phyloP scores from a whole-genome alignment of 1,284 basidiomycete species.

The Jaminaea rosea region DNA sequence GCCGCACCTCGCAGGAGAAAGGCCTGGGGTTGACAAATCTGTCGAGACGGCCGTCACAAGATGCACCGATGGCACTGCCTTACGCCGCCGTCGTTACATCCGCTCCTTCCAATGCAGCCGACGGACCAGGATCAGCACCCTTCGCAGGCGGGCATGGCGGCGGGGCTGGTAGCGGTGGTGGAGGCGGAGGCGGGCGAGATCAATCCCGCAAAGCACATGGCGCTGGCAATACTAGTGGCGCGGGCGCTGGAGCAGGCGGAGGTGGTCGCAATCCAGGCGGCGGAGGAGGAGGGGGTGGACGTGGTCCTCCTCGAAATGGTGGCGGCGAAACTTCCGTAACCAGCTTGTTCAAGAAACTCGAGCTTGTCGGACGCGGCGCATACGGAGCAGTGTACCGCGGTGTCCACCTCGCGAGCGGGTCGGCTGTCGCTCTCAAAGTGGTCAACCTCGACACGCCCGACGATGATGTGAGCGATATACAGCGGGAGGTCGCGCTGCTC shows the following conservation, averaged over 20 bases:
- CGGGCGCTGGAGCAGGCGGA: background rate
- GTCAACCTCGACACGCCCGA: constrained; percentile 89
- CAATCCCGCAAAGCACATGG: too few species aligned
- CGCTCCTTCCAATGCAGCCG: constrained; percentile 4
- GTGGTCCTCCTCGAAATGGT: constrained; percentile 15
- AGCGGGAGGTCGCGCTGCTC: constrained; percentile 86
- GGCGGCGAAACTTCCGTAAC: constrained; percentile 16
- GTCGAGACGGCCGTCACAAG: too few species aligned
- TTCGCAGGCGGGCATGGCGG: too few species aligned
- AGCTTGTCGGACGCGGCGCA: constrained; percentile 43
- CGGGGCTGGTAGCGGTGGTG: too few species aligned
- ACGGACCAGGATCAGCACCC: constrained; percentile 21
- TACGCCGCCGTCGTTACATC: constrained; percentile 2
- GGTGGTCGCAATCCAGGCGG: constrained; percentile 7
- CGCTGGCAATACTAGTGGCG: background rate
- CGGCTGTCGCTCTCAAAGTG: constrained; percentile 89
- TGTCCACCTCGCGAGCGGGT: constrained; percentile 68
- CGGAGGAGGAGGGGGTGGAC: constrained; percentile 15
- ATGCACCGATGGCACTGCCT: too few species aligned
- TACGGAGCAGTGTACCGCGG: constrained; percentile 45
- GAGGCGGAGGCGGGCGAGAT: too few species aligned
- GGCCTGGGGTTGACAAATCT: too few species aligned
- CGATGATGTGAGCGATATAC: constrained; percentile 92
- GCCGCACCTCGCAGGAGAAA: too few species aligned
- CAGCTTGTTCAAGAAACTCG: constrained; percentile 28